Base-by-base conservation (phyloP, 176 grass and related monocot species). In the Guadua angustifolia region DNA sequence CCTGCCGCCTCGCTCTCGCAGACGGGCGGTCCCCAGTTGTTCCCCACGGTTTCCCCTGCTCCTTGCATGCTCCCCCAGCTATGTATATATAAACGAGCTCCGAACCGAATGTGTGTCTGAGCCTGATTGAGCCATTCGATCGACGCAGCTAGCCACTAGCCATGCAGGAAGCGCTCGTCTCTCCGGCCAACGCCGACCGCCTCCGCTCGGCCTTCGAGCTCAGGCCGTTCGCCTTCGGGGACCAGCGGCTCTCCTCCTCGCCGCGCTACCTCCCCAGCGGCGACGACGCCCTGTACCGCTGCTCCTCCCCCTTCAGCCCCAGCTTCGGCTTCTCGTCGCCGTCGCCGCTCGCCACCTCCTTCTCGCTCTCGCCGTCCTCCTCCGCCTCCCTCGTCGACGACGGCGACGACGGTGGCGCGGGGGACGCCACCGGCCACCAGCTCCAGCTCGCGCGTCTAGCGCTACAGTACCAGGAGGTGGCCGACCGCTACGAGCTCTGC, bases 401-500 rank as follows among this genome's bases (percentile, higher is more conserved):
- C 6, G 77, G 76, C 0, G 86, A 85, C 29, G 78, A 83, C 40
- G 66, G 24, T 7, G 75, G 26, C 17, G 43, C 18, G 1, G 68
- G 68, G 40, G 51, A 74, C 40, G 47, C 83, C 62, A 90, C 91
- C 36, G 93, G 88, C 45, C 92, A 94, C 64, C 75, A 78, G 47
- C 91, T 95, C 61, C 92, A 90, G 85, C 85, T 98, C 25, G 91
- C 93, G 43, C 93, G 87, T 15, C 89, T 98, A 67, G 82, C 89
- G 74, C 93, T 94, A 88, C 93, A 92, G 80, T 99, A 94, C 81
- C 97, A 89, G 83, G 89, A 91, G 74, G 91, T 96, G 74, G 82
- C 86, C 53, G 91, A 99, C 26, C 85, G 89, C 81, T 99, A 99
- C 83, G 96, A 96, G 63, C 69, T 91, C 82, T 96, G 93, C 78